These are phyloP conservation scores for Malus domestica DNA, from an alignment of 306 rosid genomes.

Conservation along the genomic window DNA sequence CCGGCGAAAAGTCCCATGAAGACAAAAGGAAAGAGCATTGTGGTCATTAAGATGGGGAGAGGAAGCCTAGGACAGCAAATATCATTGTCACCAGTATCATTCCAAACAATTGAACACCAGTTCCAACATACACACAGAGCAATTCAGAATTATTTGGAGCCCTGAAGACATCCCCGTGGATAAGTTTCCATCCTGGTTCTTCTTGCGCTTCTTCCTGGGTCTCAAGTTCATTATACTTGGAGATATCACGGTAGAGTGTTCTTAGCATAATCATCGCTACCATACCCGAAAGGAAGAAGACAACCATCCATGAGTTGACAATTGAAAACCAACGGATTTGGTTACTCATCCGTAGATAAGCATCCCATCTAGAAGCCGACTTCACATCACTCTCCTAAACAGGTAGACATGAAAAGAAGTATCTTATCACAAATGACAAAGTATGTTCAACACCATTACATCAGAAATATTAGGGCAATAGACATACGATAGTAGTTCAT, in stretches of 20 bases:
- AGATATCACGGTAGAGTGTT: too few species aligned
- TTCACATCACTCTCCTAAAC: constrained; percentile 85
- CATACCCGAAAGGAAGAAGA: constrained; percentile 14
- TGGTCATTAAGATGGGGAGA: constrained; percentile 99
- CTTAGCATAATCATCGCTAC: too few species aligned
- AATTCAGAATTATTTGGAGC: too few species aligned
- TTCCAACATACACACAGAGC: too few species aligned
- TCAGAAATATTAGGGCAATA: neutral
- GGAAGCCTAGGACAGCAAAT: constrained; percentile 91
- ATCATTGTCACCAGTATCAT: constrained; percentile 90
- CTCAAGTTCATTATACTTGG: too few species aligned
- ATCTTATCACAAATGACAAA: neutral
- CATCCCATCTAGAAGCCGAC: constrained; percentile 99
- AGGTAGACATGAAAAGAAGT: constrained; percentile 12
- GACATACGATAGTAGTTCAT: neutral
- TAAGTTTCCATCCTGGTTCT: too few species aligned
- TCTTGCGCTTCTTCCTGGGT: too few species aligned
- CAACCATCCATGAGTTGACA: constrained; percentile 93
- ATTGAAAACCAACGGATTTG: constrained; percentile 97
- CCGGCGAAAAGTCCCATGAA: constrained; percentile 98
- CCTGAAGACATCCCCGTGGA: too few species aligned
- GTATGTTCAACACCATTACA: neutral
- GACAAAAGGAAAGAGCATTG: constrained; percentile 91
- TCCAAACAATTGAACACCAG: constrained; percentile 21
- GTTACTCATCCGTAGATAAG: constrained; percentile 84